Base-by-base conservation (phyloP, 768 basidiomycete genomes). In the Suillus spraguei region DNA sequence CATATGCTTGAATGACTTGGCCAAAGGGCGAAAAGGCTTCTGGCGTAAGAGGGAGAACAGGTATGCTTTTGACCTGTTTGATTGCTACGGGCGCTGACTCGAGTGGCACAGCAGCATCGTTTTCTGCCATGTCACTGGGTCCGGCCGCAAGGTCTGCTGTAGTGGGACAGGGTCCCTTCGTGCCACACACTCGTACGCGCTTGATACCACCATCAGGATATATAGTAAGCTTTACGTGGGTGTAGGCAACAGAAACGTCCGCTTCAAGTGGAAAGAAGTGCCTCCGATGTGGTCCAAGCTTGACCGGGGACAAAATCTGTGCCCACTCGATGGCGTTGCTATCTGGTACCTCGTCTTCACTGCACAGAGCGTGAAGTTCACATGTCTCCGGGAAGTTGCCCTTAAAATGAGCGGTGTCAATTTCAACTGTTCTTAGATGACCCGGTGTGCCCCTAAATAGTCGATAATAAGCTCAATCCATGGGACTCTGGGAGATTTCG, bases 131-230 rank as follows among this genome's bases (percentile, higher is more conserved):
- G 11, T 32, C 28, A 28, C 17, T 41, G 11, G 39, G 17, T 28
- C 39, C 20, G 39, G 13, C 24, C 9, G 36, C 17, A 41, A 41
- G 28, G 24, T 58, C 56, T 32, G 38, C 54, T 44, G 63, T 41
- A 60, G 55, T 61, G 33, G 64, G 56, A 38, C 63, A 68, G 33
- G 70, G 72, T 50, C 81, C 81, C 55, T 85, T 83, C 60, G 82
- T 78, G 6, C 97, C 94, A 67, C 87, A 80, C 56, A 97, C 76
- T 64, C 97, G 85, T n/a, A 99, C 81, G 28, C 97, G 86, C 78
- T 99, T 99, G 72, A 98, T 78, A 32, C 97, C 97, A 49, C 97
- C 97, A 70, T 99, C 97, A 1, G 97, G 97, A 73, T 91, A 85
- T 69, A 97, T 97, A 22, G 91, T 94, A 64, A 97, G 78, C 68